phyloP scores from a whole-genome alignment of 2,329 filamentous ascomycete species.

The Penicillium capsulatum region DNA sequence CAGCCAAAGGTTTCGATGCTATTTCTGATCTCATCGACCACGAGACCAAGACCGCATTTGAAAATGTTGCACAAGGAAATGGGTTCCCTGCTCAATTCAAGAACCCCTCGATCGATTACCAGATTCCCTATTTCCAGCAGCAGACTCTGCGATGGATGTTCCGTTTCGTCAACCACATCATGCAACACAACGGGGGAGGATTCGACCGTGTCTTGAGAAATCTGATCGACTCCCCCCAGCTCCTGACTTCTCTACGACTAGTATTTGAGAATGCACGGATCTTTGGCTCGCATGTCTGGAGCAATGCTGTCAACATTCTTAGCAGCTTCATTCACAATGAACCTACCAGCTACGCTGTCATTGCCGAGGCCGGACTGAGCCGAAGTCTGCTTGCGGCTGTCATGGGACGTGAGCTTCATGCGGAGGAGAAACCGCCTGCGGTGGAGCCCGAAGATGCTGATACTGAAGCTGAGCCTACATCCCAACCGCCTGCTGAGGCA shows the following conservation, averaged over 20 bases:
- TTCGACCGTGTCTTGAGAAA: constrained; percentile 89
- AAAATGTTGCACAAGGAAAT: constrained; percentile 61
- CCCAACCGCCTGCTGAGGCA: constrained; percentile 39
- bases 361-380: constrained; percentile 88
- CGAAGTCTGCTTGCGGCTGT: constrained; percentile 80
- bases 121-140: constrained; percentile 88
- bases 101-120: constrained; percentile 83
- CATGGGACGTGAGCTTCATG: constrained; percentile 47
- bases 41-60: constrained; percentile 67
- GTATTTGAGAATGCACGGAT: constrained; percentile 74
- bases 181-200: constrained; percentile 75
- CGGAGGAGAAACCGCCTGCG: constrained; percentile 30
- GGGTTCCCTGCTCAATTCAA: constrained; percentile 69
- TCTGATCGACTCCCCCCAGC: constrained; percentile 83
- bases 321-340: constrained; percentile 98
- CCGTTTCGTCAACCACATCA: constrained; percentile 94
- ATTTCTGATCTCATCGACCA: constrained; percentile 81
- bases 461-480: constrained; percentile 31
- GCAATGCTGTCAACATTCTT: constrained; percentile 83
- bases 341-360: constrained; percentile 92
- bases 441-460: constrained; percentile 20
- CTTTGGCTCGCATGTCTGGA: constrained; percentile 95
- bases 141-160: constrained; percentile 90
- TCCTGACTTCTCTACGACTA: constrained; percentile 71
- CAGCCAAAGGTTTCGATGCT: constrained; percentile 78